Conservation (phyloP, 345 rosid species). For the Camelina hispida region DNA sequence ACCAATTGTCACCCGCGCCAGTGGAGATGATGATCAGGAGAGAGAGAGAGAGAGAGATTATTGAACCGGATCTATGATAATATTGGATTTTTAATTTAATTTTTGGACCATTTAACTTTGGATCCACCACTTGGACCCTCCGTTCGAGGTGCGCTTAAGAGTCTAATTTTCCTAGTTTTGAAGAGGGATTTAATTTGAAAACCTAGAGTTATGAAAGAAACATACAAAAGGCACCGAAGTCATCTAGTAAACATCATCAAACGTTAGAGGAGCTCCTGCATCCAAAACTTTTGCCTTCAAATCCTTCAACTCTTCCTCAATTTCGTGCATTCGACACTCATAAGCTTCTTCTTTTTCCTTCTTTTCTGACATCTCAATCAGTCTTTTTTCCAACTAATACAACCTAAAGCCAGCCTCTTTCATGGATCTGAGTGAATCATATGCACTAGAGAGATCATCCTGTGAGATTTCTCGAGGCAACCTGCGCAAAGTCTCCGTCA, state of each 20-base stretch:
- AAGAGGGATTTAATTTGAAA: too few relatives aligned
- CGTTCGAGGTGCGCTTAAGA: too few relatives aligned
- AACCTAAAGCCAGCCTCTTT: slow-evolving; percentile 2
- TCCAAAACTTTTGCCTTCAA: slow-evolving; percentile 2
- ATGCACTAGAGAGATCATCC: neutral
- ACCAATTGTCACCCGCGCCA: too few relatives aligned
- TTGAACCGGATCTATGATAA: too few relatives aligned
- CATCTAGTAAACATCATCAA: neutral
- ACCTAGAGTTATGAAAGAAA: too few relatives aligned
- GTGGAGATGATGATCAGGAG: too few relatives aligned
- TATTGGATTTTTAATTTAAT: too few relatives aligned
- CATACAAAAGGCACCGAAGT: neutral
- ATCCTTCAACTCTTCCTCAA: neutral
- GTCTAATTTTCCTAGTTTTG: neutral
- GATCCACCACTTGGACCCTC: too few relatives aligned
- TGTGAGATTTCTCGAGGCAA: neutral
- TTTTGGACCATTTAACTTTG: too few relatives aligned
- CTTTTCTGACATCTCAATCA: neutral
- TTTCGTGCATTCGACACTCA: neutral
- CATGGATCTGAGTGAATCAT: neutral
- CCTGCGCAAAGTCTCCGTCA: neutral
- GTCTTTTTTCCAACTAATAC: slow-evolving; percentile 2
- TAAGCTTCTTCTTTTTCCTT: neutral
- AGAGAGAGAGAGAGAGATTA: too few relatives aligned
- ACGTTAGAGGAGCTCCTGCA: neutral